A percentile compares a stretch with the other conserved stretches of the same genome.
Conservation (phyloP, 371 early-diverging fungal genomes). For the Rhizomucor pusillus region DNA sequence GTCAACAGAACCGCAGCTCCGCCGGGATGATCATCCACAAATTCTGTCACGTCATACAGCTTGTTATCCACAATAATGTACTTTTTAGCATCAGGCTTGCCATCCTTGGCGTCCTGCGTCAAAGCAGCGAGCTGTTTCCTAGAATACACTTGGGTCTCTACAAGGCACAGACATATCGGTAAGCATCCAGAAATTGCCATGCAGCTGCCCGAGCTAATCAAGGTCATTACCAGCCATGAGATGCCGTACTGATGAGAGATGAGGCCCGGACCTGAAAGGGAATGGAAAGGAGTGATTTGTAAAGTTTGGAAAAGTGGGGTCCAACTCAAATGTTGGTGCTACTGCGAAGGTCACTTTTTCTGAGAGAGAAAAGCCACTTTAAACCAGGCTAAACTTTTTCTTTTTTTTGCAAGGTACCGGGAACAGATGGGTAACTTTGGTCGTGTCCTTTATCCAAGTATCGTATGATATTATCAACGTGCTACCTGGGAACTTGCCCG, state of each 20-base stretch:
- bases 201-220: neutral
- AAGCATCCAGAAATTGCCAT: neutral
- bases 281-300: conserved; percentile 1
- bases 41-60: conserved; percentile 86
- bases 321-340: too few relatives aligned
- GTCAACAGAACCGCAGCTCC: conserved; percentile 68
- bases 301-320: neutral
- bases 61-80: conserved; percentile 79
- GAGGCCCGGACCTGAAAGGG: neutral
- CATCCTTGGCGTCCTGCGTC: conserved; percentile 40
- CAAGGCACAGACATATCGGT: neutral
- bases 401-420: too few relatives aligned
- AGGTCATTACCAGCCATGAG: conserved; percentile 1
- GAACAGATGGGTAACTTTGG: too few relatives aligned
- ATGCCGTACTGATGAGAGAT: neutral
- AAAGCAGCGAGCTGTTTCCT: conserved; percentile 34
- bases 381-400: too few relatives aligned
- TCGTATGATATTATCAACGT: too few relatives aligned
- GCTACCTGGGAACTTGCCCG: too few relatives aligned
- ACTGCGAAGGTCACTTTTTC: neutral
- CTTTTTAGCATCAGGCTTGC: conserved; percentile 47
- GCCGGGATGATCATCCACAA: conserved; percentile 84
- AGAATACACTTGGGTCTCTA: conserved; percentile 12
- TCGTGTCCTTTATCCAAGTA: too few relatives aligned
- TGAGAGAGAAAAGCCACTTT: too few relatives aligned